Evolutionary conservation across 257 asterid species (phyloP).

Genomic region (Apocynum venetum): DNA sequence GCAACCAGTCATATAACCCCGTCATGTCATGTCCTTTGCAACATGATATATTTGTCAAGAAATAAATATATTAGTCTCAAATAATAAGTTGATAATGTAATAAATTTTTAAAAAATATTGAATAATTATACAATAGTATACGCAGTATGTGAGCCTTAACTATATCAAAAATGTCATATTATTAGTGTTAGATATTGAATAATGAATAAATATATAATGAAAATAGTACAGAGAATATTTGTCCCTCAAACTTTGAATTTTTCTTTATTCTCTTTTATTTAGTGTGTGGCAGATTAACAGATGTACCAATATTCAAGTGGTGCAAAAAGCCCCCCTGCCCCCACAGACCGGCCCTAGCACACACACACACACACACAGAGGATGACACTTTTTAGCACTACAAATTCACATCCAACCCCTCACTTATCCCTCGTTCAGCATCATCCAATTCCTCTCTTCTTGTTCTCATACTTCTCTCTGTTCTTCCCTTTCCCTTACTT

Average conservation of each 20-base stretch:
- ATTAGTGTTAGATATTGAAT: too few relatives aligned
- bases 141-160: too few relatives aligned
- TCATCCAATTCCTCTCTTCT: slow-evolving; percentile 20
- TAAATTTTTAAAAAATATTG: too few relatives aligned
- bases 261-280: neutral
- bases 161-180: too few relatives aligned
- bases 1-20: neutral
- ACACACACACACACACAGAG: slow-evolving; percentile 18
- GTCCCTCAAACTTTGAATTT: neutral
- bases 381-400: slow-evolving; percentile 56
- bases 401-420: slow-evolving; percentile 59
- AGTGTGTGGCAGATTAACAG: slow-evolving; percentile 28
- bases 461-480: slow-evolving; percentile 7
- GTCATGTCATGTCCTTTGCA: neutral
- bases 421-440: slow-evolving; percentile 52
- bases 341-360: slow-evolving; percentile 4
- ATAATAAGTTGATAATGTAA: too few relatives aligned
- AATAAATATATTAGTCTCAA: too few relatives aligned
- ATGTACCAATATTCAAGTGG: slow-evolving; percentile 52
- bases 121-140: too few relatives aligned
- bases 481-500: neutral
- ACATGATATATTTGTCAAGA: too few relatives aligned
- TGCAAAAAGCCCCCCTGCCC: slow-evolving; percentile 21
- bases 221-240: neutral
- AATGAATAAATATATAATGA: too few relatives aligned